Evolutionary conservation across 805 yeast species (phyloP), one percentile per base, ranked within the genome.

Genomic region (Candida rishiriensis): DNA sequence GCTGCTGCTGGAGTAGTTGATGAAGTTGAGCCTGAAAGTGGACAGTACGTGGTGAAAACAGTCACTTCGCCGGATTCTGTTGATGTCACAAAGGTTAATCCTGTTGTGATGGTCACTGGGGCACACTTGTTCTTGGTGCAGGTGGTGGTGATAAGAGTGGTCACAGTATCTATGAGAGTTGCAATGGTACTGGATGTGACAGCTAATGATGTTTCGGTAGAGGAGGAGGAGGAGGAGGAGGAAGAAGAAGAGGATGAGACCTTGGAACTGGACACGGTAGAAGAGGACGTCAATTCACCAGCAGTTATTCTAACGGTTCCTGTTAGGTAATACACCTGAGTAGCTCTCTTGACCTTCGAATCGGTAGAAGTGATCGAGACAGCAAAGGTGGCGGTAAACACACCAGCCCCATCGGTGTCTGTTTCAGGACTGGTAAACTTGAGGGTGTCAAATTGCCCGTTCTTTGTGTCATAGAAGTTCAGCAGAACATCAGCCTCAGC

Each of bases 11-110:
- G 29, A 42, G 34, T 38, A 30, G 42, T 18, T 11, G 44, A 16
- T 13, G 35, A 7, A 31, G 40, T 36, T n/a, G 34, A 14, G 29
- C 43, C 47, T 2, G 52, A 39, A n/a, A 47, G 21, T 37, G 53
- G 69, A 51, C 70, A 64, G 60, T 60, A 65, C 21, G 75, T 69
- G 46, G 76, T 67, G 59, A 61, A 59, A 33, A 65, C 60, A 18
- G 72, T 68, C 39, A 50, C 60, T 17, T 51, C 56, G 13, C 67
- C 73, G 41, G 59, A 49, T 21, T 59, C 57, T 33, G 67, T 62
- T 32, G 60, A 46, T 36, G 71, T 66, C 42, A 40, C 38, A 31
- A 36, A 29, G 14, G 53, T 42, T 31, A 50, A 31, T 18, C 51
- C 49, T 10, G 56, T 50, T 5, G 55, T 48, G 10, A 62, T 55